These are phyloP conservation scores for Candida peoriensis DNA, from an alignment of 805 yeast genomes.

Conservation along the genomic window DNA sequence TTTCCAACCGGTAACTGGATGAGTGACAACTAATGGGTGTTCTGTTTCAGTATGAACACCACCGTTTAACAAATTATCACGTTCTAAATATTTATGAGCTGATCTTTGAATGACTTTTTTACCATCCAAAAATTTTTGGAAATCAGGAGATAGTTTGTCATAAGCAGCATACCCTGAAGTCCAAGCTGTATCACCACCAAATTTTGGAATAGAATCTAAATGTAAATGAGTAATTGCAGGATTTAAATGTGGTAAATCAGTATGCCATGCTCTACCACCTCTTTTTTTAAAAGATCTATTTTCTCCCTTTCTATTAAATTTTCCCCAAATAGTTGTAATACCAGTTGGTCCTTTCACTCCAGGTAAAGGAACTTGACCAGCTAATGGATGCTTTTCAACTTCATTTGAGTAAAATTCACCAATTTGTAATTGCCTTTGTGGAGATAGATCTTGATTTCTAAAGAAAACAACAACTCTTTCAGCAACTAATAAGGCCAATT, in stretches of 20 bases:
- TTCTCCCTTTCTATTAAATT: constrained; percentile 20
- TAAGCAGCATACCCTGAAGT: constrained; percentile 52
- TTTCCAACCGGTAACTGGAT: constrained; percentile 64
- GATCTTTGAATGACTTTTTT: constrained; percentile 41
- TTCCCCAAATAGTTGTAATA: constrained; percentile 31
- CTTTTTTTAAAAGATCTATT: constrained; percentile 4
- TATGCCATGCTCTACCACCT: constrained; percentile 37
- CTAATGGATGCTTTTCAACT: constrained; percentile 37
- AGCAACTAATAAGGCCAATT: constrained; percentile 41
- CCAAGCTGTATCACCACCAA: constrained; percentile 55
- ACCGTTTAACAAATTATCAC: constrained; percentile 41
- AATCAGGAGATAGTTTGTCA: constrained; percentile 48
- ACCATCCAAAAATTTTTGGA: constrained; percentile 48
- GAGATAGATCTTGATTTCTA: constrained; percentile 15
- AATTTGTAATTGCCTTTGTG: constrained; percentile 14
- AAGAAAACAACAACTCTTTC: constrained; percentile 49
- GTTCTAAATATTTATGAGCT: constrained; percentile 34
- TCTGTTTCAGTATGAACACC: constrained; percentile 43
- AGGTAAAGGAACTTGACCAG: constrained; percentile 29
- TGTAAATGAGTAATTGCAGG: constrained; percentile 51
- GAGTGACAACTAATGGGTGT: constrained; percentile 55
- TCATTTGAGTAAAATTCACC: constrained; percentile 25
- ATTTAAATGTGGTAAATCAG: constrained; percentile 53
- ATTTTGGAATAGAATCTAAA: constrained; percentile 41
- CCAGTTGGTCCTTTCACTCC: constrained; percentile 24